Conservation (phyloP, 768 basidiomycete species). For the Tylopilus felleus region DNA sequence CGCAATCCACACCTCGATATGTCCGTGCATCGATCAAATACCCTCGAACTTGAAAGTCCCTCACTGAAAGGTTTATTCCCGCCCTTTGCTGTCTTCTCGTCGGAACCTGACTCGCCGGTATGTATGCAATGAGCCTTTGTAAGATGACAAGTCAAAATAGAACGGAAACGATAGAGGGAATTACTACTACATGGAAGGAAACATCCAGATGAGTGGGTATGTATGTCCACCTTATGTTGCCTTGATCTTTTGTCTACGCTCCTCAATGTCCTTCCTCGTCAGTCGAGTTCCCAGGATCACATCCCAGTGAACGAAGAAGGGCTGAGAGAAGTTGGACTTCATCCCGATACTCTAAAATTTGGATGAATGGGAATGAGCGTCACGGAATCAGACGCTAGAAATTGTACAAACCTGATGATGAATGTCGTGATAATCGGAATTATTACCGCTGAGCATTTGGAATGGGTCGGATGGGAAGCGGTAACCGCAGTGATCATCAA, state of each 20-base stretch:
- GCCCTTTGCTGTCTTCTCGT: too few species aligned
- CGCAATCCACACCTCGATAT: too few species aligned
- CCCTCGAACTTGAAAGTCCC: too few species aligned
- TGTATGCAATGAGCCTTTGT: too few species aligned
- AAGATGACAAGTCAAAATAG: neutral
- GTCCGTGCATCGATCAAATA: too few species aligned
- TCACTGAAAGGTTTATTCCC: too few species aligned
- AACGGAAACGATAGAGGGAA: neutral
- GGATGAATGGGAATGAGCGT: neutral
- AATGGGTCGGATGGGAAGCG: conserved; percentile 86
- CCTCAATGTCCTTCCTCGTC: conserved; percentile 65
- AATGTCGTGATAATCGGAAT: conserved; percentile 96
- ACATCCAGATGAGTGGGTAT: neutral
- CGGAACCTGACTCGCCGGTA: too few species aligned
- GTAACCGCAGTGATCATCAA: conserved; percentile 95
- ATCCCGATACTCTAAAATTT: conserved; percentile 57
- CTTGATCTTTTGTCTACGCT: conserved; percentile 40
- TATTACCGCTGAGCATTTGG: conserved; percentile 82
- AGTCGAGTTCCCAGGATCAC: conserved; percentile 76
- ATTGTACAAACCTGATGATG: conserved; percentile 75
- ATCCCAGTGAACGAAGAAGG: conserved; percentile 97
- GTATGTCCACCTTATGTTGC: conserved; percentile 3
- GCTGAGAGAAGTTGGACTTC: conserved; percentile 94
- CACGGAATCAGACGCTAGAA: neutral
- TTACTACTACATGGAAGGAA: neutral